A percentile compares a stretch with the other conserved stretches of the same genome.
Conservation (phyloP, 2,329 filamentous ascomycete genomes). For the Lecanicillium sp. region DNA sequence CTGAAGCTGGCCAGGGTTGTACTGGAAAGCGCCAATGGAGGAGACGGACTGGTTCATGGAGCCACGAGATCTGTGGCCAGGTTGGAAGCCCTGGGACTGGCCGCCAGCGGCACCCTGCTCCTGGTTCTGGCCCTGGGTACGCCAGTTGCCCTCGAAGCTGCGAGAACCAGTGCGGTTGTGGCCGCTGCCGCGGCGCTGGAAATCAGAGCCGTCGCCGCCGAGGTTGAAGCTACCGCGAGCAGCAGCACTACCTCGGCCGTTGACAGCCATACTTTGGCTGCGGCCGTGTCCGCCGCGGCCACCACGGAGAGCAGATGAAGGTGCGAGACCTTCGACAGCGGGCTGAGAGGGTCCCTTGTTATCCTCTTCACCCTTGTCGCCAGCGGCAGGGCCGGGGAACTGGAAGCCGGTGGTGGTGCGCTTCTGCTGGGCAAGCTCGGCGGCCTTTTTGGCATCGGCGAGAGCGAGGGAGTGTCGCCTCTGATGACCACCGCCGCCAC, state of each 20-base stretch:
- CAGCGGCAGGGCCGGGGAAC: slow-evolving; percentile 73
- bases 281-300: slow-evolving; percentile 60
- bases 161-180: slow-evolving; percentile 80
- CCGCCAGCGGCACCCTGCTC: slow-evolving; percentile 43
- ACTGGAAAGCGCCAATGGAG: slow-evolving; percentile 81
- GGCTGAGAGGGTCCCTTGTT: slow-evolving; percentile 28
- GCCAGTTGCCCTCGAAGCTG: slow-evolving; percentile 98
- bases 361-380: slow-evolving; percentile 53
- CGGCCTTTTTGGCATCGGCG: slow-evolving; percentile 95
- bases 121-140: slow-evolving; percentile 66
- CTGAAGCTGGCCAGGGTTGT: slow-evolving; percentile 73
- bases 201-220: slow-evolving; percentile 51
- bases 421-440: slow-evolving; percentile 94
- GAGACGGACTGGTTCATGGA: slow-evolving; percentile 85
- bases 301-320: slow-evolving; percentile 40
- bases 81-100: slow-evolving; percentile 74
- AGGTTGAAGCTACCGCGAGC: slow-evolving; percentile 47
- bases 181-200: slow-evolving; percentile 70
- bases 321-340: slow-evolving; percentile 29
- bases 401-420: slow-evolving; percentile 90
- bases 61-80: slow-evolving; percentile 78
- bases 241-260: slow-evolving; percentile 61
- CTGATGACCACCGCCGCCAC: slow-evolving; percentile 71
- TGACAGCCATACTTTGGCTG: slow-evolving; percentile 86
- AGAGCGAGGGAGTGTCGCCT: slow-evolving; percentile 91